Evolutionary conservation across 2,329 filamentous ascomycete genomes (phyloP).

Genomic region (Curvularia hawaiiensis): DNA sequence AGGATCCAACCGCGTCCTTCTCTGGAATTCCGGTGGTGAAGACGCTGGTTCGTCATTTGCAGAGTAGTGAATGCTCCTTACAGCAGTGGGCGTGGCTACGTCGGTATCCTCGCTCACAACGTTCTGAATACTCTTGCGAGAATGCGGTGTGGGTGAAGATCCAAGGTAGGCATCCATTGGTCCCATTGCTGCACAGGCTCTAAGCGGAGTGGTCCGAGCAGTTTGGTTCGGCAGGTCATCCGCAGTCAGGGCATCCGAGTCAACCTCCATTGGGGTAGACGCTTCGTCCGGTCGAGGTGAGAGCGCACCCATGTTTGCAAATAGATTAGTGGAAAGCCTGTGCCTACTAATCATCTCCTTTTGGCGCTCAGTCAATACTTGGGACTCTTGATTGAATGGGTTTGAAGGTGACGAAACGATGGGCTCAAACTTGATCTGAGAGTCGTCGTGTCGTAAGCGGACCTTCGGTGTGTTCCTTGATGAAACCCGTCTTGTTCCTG

Average conservation of each 20-base stretch:
- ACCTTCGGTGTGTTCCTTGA: conserved; percentile 51
- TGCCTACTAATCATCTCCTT: conserved; percentile 78
- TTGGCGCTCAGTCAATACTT: conserved; percentile 78
- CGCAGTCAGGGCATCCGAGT: conserved; percentile 35
- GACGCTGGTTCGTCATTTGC: conserved; percentile 39
- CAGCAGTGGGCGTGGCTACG: conserved; percentile 36
- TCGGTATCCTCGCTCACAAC: conserved; percentile 35
- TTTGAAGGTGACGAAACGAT: conserved; percentile 65
- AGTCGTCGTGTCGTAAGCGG: conserved; percentile 76
- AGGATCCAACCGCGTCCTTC: background rate
- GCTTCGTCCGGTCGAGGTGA: conserved; percentile 22
- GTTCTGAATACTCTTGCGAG: conserved; percentile 34
- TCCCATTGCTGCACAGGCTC: conserved; percentile 32
- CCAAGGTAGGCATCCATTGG: conserved; percentile 45
- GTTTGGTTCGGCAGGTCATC: conserved; percentile 32
- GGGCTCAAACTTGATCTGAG: conserved; percentile 76
- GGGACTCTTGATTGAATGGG: conserved; percentile 62
- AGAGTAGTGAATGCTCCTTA: conserved; percentile 27
- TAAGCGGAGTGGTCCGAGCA: conserved; percentile 35
- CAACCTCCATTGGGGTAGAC: conserved; percentile 35
- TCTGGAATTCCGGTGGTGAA: conserved; percentile 44
- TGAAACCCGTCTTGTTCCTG: conserved; percentile 27
- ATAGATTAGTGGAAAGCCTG: conserved; percentile 66
- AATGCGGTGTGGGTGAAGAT: conserved; percentile 45
- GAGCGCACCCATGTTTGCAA: conserved; percentile 62